Base-by-base conservation (phyloP, 1,284 basidiomycete species). In the Wallemia mellicola region DNA sequence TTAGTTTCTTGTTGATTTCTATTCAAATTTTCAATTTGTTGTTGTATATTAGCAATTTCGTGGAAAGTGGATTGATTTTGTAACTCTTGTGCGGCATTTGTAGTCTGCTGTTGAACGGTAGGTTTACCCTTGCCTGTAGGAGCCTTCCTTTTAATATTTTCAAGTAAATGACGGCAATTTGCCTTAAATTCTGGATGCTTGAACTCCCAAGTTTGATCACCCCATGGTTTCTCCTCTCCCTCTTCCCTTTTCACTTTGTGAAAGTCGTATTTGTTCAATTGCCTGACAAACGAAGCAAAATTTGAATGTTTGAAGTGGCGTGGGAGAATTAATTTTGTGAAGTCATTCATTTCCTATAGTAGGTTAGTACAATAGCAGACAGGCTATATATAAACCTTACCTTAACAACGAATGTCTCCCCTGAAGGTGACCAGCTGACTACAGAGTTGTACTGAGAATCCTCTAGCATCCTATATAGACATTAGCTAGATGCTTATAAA, bases 201-300 rank as follows among this genome's bases (percentile, higher is more conserved):
- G 69, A 98, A 98, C 27, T 89, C 92, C 91, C 92, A 98, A 62
- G 80, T 81, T 79, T 86, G 71, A 67, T 86, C 85, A 48, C 83
- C 84, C 65, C 78, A 83, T 61, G 79, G 77, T 64, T 76, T 74
- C 63, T 83, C 83, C 63, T 86, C 82, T 1, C 80, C 80, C 65
- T 85, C 87, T 68, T 86, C 86, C 54, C 67, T 67, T 65, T 71
- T 71, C 61, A 57, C 85, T 74, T 95, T 96, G 75, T 92, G 88
- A 67, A 95, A 96, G 67, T 94, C 91, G 68, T 96, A 96, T 73
- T 95, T 96, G 78, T 96, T 96, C 48, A 96, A 75, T 71, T 96
- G 91, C 11, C 88, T 77, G 2, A 92, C 87, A 67, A 92, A 92
- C 60, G 78, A 81, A 27, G 89, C 88, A 70, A 96, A 96, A 67